Percentiles rank a stretch among this genome's conserved stretches.
phyloP scores from a whole-genome alignment of 352 stramenopile species.

The Pythium coloratum region DNA sequence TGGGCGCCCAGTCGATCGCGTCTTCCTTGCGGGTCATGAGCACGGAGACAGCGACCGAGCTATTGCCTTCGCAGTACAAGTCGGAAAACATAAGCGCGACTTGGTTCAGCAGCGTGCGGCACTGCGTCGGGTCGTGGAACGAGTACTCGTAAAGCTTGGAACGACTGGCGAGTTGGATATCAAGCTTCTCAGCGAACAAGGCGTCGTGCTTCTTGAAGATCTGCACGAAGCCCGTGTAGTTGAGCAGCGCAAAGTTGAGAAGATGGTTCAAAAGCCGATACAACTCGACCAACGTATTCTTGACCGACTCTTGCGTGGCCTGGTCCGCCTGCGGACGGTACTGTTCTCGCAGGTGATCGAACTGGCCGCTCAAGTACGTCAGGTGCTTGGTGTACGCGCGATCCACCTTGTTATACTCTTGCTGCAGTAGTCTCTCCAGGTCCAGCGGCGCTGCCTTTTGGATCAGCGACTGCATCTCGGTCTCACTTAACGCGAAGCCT shows the following conservation, averaged over 20 bases:
- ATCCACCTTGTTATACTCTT: slow-evolving; percentile 91
- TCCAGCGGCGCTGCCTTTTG: slow-evolving; percentile 25
- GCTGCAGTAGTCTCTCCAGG: slow-evolving; percentile 81
- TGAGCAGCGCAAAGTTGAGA: slow-evolving; percentile 97
- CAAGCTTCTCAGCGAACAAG: slow-evolving; percentile 44
- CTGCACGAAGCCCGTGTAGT: slow-evolving; percentile 98
- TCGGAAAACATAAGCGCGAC: slow-evolving; percentile 72
- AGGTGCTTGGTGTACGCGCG: slow-evolving; percentile 90
- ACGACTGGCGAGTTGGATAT: slow-evolving; percentile 39
- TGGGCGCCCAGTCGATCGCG: slow-evolving; percentile 75
- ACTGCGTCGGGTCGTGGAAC: slow-evolving; percentile 51
- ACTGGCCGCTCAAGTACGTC: slow-evolving; percentile 76
- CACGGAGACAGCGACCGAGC: slow-evolving; percentile 69
- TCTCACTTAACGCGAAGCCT: slow-evolving; percentile 13
- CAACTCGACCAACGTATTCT: slow-evolving; percentile 91
- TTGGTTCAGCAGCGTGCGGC: slow-evolving; percentile 45
- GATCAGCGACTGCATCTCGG: slow-evolving; percentile 35
- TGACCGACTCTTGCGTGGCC: slow-evolving; percentile 88
- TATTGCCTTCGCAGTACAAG: slow-evolving; percentile 75
- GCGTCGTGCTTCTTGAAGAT: slow-evolving; percentile 98
- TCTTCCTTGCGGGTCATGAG: slow-evolving; percentile 80
- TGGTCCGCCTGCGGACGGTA: slow-evolving; percentile 56
- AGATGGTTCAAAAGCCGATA: slow-evolving; percentile 93
- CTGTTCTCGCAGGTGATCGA: slow-evolving; percentile 81
- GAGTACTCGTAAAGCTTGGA: slow-evolving; percentile 49